phyloP scores from a whole-genome alignment of 768 basidiomycete species.

The Filobasidium floriforme region DNA sequence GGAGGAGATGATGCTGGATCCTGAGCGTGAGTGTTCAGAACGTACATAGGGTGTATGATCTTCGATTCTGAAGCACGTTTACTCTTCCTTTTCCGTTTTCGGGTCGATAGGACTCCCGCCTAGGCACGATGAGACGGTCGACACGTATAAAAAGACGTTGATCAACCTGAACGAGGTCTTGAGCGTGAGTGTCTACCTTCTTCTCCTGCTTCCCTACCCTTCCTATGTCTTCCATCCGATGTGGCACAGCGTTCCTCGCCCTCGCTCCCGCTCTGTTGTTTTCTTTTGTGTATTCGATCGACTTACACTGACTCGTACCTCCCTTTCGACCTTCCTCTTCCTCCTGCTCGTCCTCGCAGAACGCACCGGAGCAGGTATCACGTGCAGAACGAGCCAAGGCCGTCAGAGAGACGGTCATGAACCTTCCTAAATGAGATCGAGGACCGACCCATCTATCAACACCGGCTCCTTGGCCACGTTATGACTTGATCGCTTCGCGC shows the following conservation, averaged over 20 bases:
- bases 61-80: background rate
- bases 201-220: background rate
- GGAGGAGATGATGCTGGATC: constrained; percentile 20
- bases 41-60: too few relatives aligned
- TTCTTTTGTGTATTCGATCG: background rate
- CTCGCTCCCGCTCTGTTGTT: background rate
- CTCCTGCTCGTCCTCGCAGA: constrained; percentile 1
- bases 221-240: background rate
- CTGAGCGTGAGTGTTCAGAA: constrained; percentile 10
- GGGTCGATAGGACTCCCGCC: constrained; percentile 17
- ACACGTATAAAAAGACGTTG: constrained; percentile 20
- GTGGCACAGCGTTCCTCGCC: background rate
- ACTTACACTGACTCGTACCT: too few relatives aligned
- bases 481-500: background rate
- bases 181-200: constrained; percentile 14
- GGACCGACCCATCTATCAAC: too few relatives aligned
- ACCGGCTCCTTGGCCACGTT: background rate
- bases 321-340: too few relatives aligned
- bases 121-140: constrained; percentile 11
- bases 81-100: constrained; percentile 20
- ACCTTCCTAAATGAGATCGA: background rate
- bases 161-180: constrained; percentile 24
- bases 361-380: constrained; percentile 7
- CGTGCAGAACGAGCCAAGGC: constrained; percentile 23
- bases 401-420: constrained; percentile 17